Evolutionary conservation across 148 eudicot genomes (phyloP).

Genomic region (Silene latifolia): DNA sequence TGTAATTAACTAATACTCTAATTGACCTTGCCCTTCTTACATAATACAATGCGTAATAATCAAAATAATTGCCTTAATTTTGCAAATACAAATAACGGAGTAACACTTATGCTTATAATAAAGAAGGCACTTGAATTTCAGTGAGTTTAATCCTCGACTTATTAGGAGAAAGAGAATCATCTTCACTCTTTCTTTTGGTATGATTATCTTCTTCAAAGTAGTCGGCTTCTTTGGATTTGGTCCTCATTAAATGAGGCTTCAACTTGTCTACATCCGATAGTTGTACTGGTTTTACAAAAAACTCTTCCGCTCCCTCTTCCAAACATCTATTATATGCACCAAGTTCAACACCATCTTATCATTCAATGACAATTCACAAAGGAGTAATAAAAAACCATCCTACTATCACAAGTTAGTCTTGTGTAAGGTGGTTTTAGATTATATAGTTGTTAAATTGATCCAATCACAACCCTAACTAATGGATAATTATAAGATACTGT

Average conservation of each 20-base stretch:
- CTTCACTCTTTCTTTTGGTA: slow-evolving; percentile 24
- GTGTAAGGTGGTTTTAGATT: no score
- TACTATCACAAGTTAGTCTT: no score
- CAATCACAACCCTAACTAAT: no score
- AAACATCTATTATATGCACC: slow-evolving; percentile 37
- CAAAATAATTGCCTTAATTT: no score
- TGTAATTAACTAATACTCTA: no score
- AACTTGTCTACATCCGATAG: slow-evolving; percentile 57
- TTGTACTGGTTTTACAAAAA: slow-evolving; percentile 58
- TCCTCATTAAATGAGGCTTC: slow-evolving; percentile 46
- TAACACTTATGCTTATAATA: no score
- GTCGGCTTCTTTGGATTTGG: slow-evolving; percentile 23
- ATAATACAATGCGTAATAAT: not conserved
- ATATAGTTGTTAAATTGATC: no score
- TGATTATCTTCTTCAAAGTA: not conserved
- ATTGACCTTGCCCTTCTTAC: no score
- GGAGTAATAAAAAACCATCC: no score
- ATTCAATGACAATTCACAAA: no score
- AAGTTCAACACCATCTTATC: not conserved
- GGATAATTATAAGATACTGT: no score
- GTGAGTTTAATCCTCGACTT: slow-evolving; percentile 23
- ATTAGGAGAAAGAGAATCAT: slow-evolving; percentile 23
- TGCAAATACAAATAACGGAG: no score
- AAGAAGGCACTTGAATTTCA: not conserved
- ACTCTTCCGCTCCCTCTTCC: slow-evolving; percentile 70